Evolutionary conservation across 305 asterid genomes (phyloP).

Genomic region (Solanum hybrid): DNA sequence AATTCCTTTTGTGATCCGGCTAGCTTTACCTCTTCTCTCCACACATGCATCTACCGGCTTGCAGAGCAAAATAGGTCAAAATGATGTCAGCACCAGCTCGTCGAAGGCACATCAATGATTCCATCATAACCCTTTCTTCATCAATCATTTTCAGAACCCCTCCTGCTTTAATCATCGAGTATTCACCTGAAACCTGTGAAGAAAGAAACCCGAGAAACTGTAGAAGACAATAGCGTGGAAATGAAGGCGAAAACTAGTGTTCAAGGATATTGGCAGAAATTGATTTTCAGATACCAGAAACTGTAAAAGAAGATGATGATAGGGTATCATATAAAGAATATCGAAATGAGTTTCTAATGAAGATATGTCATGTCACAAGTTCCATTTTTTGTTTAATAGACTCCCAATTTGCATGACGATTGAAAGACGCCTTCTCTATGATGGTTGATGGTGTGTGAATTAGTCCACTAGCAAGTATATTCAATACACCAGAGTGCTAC

Average conservation of each 20-base stretch:
- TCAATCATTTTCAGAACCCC: constrained; percentile 90
- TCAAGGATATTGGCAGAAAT: neutral
- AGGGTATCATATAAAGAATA: neutral
- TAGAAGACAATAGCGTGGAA: neutral
- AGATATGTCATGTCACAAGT: neutral
- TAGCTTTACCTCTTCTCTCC: constrained; percentile 65
- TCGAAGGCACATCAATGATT: constrained; percentile 78
- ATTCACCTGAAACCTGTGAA: constrained; percentile 83
- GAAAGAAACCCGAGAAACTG: neutral
- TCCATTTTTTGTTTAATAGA: neutral
- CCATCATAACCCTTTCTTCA: constrained; percentile 90
- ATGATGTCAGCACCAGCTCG: constrained; percentile 93
- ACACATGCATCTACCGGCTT: constrained; percentile 65
- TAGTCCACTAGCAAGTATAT: neutral
- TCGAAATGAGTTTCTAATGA: neutral
- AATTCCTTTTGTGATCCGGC: neutral
- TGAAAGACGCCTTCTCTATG: neutral
- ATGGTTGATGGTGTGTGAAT: neutral
- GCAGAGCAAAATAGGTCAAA: constrained; percentile 80
- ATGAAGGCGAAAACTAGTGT: neutral
- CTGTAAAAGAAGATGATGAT: neutral
- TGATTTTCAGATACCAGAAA: neutral
- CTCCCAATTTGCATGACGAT: neutral
- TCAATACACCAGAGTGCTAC: neutral
- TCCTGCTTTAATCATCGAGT: constrained; percentile 94